phyloP scores from a whole-genome alignment of 345 rosid species.

The Arabidopsis arenosa region DNA sequence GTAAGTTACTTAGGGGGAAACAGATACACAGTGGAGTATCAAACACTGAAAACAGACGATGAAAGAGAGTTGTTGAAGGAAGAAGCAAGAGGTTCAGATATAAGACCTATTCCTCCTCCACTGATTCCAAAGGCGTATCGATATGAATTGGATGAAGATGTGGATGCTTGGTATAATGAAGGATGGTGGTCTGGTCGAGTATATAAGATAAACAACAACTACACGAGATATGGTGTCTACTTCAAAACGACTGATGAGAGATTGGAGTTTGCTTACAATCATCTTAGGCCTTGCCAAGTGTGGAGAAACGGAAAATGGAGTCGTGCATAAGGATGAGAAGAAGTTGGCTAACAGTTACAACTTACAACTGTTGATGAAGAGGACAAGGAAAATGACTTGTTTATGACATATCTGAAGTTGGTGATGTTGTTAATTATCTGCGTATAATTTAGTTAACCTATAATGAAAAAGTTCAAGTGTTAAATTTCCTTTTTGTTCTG shows the following conservation, averaged over 20 bases:
- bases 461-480: neutral
- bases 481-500: neutral
- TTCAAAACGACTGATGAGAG: constrained; percentile 47
- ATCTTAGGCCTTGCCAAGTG: constrained; percentile 61
- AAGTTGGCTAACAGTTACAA: neutral
- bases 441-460: neutral
- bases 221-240: constrained; percentile 47
- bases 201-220: constrained; percentile 11
- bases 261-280: constrained; percentile 48
- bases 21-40: constrained; percentile 59
- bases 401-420: neutral
- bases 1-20: constrained; percentile 46
- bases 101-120: constrained; percentile 53
- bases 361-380: neutral
- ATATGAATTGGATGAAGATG: constrained; percentile 5
- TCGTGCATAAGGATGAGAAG: neutral
- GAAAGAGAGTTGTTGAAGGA: constrained; percentile 48
- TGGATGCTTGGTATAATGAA: constrained; percentile 63
- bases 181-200: constrained; percentile 61
- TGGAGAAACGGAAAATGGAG: constrained; percentile 54
- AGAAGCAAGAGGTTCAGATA: constrained; percentile 42
- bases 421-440: neutral
- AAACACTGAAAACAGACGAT: constrained; percentile 53
- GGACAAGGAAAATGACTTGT: neutral
- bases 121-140: constrained; percentile 25